phyloP scores from a whole-genome alignment of 768 basidiomycete genomes.

The Termitomyces sp. region DNA sequence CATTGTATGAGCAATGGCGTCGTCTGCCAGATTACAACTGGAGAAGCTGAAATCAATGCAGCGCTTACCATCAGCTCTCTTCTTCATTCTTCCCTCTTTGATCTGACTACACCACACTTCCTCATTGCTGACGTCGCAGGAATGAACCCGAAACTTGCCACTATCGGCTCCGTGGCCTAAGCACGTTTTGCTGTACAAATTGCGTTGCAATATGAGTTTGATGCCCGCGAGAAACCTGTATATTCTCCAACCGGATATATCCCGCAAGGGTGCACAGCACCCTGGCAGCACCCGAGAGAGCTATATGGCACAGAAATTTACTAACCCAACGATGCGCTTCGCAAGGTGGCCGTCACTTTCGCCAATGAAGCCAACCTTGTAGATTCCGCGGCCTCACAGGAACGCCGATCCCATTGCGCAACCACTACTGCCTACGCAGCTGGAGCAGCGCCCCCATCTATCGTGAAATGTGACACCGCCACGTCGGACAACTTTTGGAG shows the following conservation, averaged over 20 bases:
- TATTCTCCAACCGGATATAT: constrained; percentile 12
- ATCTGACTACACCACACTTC: constrained; percentile 10
- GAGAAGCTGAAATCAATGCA: constrained; percentile 12
- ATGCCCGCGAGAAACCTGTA: constrained; percentile 11
- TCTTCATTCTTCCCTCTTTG: constrained; percentile 7
- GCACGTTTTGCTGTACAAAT: constrained; percentile 13
- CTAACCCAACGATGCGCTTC: constrained; percentile 11
- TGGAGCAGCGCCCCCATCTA: constrained; percentile 8
- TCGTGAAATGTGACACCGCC: constrained; percentile 11
- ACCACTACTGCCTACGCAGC: background rate
- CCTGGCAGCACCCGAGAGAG: constrained; percentile 5
- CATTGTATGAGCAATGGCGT: constrained; percentile 7
- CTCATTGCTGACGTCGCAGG: constrained; percentile 12
- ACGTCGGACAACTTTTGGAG: constrained; percentile 13
- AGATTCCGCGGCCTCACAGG: constrained; percentile 6
- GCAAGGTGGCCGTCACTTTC: constrained; percentile 6
- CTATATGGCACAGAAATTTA: constrained; percentile 11
- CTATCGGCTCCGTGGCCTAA: constrained; percentile 10
- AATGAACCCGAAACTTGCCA: constrained; percentile 10
- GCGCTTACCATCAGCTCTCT: constrained; percentile 7
- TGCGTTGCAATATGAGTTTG: constrained; percentile 11
- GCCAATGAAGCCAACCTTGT: constrained; percentile 1
- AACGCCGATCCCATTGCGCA: constrained; percentile 1
- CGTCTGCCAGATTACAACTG: constrained; percentile 10
- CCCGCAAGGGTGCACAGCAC: constrained; percentile 6